phyloP scores from a whole-genome alignment of 176 grass and related monocot genomes.

The Oryza rufipogon region DNA sequence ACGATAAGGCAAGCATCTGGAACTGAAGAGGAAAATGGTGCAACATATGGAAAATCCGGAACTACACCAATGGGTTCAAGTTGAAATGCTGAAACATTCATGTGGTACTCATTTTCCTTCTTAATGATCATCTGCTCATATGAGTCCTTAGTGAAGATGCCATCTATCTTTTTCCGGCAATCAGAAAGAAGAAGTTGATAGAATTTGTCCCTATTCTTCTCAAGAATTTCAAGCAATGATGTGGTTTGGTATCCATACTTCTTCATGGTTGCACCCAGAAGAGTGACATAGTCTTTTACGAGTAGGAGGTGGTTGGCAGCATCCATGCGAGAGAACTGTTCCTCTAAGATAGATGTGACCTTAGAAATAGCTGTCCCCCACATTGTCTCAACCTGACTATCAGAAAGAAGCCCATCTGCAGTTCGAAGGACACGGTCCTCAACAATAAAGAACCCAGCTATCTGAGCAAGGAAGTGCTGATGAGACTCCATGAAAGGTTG shows the following conservation, averaged over 20 bases:
- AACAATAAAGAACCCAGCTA: slow-evolving; percentile 87
- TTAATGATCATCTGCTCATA: slow-evolving; percentile 67
- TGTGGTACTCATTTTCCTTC: slow-evolving; percentile 72
- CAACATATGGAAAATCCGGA: slow-evolving; percentile 72
- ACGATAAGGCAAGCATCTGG: slow-evolving; percentile 68
- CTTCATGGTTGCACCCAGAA: slow-evolving; percentile 61
- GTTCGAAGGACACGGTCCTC: slow-evolving; percentile 70
- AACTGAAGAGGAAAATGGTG: slow-evolving; percentile 85
- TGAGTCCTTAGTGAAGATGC: slow-evolving; percentile 56
- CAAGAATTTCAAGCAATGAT: slow-evolving; percentile 62
- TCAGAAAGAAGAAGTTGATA: slow-evolving; percentile 65
- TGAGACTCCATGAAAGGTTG: slow-evolving; percentile 79
- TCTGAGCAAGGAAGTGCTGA: slow-evolving; percentile 68
- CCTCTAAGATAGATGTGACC: slow-evolving; percentile 67
- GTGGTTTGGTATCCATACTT: slow-evolving; percentile 58
- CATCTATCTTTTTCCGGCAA: slow-evolving; percentile 60
- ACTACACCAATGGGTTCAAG: slow-evolving; percentile 52
- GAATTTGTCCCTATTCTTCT: slow-evolving; percentile 73
- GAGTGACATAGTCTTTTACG: slow-evolving; percentile 70
- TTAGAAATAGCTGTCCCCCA: slow-evolving; percentile 71
- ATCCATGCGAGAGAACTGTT: slow-evolving; percentile 63
- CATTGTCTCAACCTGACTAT: slow-evolving; percentile 69
- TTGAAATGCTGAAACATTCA: slow-evolving; percentile 69
- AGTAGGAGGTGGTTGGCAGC: slow-evolving; percentile 67
- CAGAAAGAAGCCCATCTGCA: slow-evolving; percentile 71